A percentile compares a stretch with the other conserved stretches of the same genome.
phyloP scores from a whole-genome alignment of 768 basidiomycete species.

The Hypholoma fasciculare region DNA sequence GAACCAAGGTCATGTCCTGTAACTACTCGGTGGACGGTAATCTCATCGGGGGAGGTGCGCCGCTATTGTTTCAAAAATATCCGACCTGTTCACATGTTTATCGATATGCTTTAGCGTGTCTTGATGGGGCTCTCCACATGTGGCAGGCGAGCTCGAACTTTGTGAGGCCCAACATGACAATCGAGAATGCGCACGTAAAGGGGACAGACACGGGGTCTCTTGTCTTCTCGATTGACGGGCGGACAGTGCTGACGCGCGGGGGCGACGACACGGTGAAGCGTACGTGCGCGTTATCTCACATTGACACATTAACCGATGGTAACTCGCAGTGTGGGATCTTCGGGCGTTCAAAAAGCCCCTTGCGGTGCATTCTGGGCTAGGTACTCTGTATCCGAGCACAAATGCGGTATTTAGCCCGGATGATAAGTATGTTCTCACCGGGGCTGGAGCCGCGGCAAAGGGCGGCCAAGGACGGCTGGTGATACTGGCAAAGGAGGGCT shows the following conservation, averaged over 20 bases:
- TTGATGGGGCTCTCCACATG: conserved; percentile 91
- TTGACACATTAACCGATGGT: conserved; percentile 5
- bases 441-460: conserved; percentile 67
- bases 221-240: conserved; percentile 86
- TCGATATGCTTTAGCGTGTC: conserved; percentile 55
- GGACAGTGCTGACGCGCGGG: conserved; percentile 83
- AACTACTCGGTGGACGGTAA: conserved; percentile 90
- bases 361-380: conserved; percentile 58
- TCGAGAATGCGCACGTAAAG: conserved; percentile 87
- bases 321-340: conserved; percentile 84
- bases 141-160: conserved; percentile 95
- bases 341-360: conserved; percentile 90
- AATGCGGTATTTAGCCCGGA: conserved; percentile 97
- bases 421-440: conserved; percentile 86
- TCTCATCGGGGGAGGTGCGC: conserved; percentile 81
- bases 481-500: conserved; percentile 68
- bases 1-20: conserved; percentile 89
- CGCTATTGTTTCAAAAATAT: conserved; percentile 10
- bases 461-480: conserved; percentile 71
- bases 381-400: conserved; percentile 86
- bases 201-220: conserved; percentile 86
- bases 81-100: conserved; percentile 16
- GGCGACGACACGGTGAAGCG: conserved; percentile 96
- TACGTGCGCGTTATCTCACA: conserved; percentile 43
- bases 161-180: conserved; percentile 82